Evolutionary conservation across 129 eudicot species (phyloP), one percentile per base, ranked within the genome.

Genomic region (Centrapalus pauciflorus): DNA sequence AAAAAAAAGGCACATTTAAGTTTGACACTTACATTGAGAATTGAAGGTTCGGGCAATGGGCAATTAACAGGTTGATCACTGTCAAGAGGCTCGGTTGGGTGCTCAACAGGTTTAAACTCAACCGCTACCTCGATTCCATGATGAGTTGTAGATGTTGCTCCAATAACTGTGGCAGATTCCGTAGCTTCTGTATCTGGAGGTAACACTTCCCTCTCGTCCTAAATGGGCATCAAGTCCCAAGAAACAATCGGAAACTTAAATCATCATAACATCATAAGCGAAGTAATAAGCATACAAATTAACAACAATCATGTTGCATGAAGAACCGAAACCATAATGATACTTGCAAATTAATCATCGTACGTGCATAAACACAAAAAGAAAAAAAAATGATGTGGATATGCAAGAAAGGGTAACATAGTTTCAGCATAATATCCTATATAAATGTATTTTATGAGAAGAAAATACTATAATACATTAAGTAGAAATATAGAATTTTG

Each of bases 11-110:
- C 0, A 1, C 23, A 34, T 14, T 23, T 5, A 2, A 64, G n/a
- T 17, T 65, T 45, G 17, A 59, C n/a, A 58, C 95, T 83, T 79
- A 93, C 98, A 83, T 93, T 93, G 57, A 93, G 90, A 55, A 93
- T 88, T 19, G 98, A 93, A 27, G 98, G 98, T 78, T 93, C 98
- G 0, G 98, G 98, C 60, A 85, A 59, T 1, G 98, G 98, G 75
- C 96, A 88, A 33, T 78, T 85, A 52, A 93, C 69, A 21, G 98
- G 98, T 29, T 62, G 86, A 88, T 93, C 98, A 74, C 73, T 82
- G 71, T 93, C 95, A 17, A 85, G 72, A 67, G 98, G 98, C 71
- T 88, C 98, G 10, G 72, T 66, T 16, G 98, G 98, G 71, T 84
- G 95, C 34, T 93, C 96, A 54, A 93, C 87, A 3, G 98, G 98